Base-by-base conservation (phyloP, 352 stramenopile species). In the Pythium folliculosum region DNA sequence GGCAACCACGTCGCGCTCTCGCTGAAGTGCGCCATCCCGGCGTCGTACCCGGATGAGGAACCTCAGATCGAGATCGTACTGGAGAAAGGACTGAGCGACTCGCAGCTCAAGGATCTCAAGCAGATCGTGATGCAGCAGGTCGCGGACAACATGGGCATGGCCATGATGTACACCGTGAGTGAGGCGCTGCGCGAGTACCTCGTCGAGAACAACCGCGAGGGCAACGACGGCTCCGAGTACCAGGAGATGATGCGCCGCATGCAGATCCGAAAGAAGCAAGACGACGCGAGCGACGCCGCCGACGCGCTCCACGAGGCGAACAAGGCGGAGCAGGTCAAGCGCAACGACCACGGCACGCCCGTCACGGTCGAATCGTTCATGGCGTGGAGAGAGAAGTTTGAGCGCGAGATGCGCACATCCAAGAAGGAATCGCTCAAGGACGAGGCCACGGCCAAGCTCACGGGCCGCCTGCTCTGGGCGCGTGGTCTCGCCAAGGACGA, bases 161-260 rank as follows among this genome's bases (percentile, higher is more conserved):
- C 85, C 50, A 95, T 94, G 86, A 88, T 94, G 64, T 96, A 92
- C 73, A 93, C 84, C 53, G 58, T 96, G 37, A 90, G 81, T 62
- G 88, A 96, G 73, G 86, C 85, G 1, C 72, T 93, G 47, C 81
- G 86, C 37, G 88, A 94, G 74, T 96, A 94, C 73, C 77, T 96
- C 65, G 73, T 96, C 44, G 86, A 96, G 67, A 92, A 96, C 78
- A 96, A 96, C 73, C 78, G 84, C 40, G 77, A 92, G 67, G 88
- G 84, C 71, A 91, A 94, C 56, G 88, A 94, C 66, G 88, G 86
- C 27, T 95, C 86, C 25, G 88, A 96, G 70, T 92, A 96, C 68
- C 86, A 96, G 49, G 84, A 96, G 65, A 96, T 96, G 88, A 73
- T 96, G 60, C 86, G 85, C 63, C 88, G 88, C 27, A 80, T 94